phyloP scores from a whole-genome alignment of 371 early-diverging fungal species.

The Syncephalastrum sp. region DNA sequence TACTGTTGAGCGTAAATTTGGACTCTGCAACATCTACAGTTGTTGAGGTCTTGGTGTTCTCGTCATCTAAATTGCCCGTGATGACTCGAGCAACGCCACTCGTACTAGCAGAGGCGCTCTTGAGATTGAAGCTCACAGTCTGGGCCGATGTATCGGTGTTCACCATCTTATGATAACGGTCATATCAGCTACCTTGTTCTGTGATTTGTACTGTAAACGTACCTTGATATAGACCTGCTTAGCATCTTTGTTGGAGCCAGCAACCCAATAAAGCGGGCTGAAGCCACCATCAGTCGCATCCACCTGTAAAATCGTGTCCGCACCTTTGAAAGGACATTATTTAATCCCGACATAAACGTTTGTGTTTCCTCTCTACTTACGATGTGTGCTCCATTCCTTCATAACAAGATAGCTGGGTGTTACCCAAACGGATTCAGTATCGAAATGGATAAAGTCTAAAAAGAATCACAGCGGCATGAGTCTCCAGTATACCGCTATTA shows the following conservation, averaged over 20 bases:
- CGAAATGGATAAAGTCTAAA: slow-evolving; percentile 21
- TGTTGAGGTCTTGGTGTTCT: slow-evolving; percentile 10
- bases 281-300: slow-evolving; percentile 20
- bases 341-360: neutral
- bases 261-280: slow-evolving; percentile 28
- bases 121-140: slow-evolving; percentile 13
- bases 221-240: slow-evolving; percentile 22
- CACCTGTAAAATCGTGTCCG: slow-evolving; percentile 23
- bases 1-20: slow-evolving; percentile 9
- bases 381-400: slow-evolving; percentile 19
- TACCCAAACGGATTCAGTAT: slow-evolving; percentile 20
- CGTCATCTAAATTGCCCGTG: slow-evolving; percentile 8
- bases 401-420: slow-evolving; percentile 23
- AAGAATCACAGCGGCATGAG: neutral
- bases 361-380: neutral
- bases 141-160: slow-evolving; percentile 17
- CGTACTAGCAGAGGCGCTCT: slow-evolving; percentile 10
- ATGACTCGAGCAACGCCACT: slow-evolving; percentile 18
- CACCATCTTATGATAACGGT: slow-evolving; percentile 1
- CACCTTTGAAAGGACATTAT: slow-evolving; percentile 2
- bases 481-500: neutral
- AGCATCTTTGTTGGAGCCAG: slow-evolving; percentile 16
- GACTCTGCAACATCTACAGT: slow-evolving; percentile 9
- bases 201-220: neutral
- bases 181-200: neutral